Base-by-base conservation (phyloP, 2,329 filamentous ascomycete genomes). In the Nothopassalora personata region DNA sequence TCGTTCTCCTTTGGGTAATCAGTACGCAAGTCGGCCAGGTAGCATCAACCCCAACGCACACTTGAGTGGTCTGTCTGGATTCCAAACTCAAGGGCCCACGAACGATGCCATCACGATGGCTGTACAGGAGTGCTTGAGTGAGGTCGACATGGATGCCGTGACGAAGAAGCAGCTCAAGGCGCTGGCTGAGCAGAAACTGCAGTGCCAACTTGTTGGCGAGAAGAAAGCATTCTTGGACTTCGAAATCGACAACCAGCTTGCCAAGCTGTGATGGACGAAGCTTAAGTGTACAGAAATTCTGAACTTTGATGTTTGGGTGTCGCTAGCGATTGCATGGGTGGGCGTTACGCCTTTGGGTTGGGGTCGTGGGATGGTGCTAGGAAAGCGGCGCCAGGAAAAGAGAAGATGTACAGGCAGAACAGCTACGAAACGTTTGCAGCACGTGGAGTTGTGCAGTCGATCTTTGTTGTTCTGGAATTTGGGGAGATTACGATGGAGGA, bases 101-200 rank as follows among this genome's bases (percentile, higher is more conserved):
- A 92, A 97, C 68, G 80, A 79, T 49, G 83, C 85, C 61, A 97
- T 99, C 64, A 82, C 90, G 18, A 89, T 95, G 61, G 89, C 90
- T 1, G 93, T 97, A 62, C 88, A 91, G 69, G 80, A 82, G 53
- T 94, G 94, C 67, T 80, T 99, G 62, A 77, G 81, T 15, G 93
- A 97, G 70, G 91, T 97, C 0, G 93, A 99, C 74, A 81, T 99
- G 46, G 94, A 99, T 73, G 93, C 84, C n/a, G 90, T 97, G 51
- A 99, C 94, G 6, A 99, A 97, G 86, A 99, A 99, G 79, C 93
- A 97, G 77, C 77, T 85, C 72, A 79, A 79, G 74, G 92, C 90
- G 3, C 82, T 97, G 48, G 91, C 96, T 11, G 94, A 99, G 78
- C 91, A 97, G 79, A 85, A 92, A 69, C 77, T 99, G 62, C 93